A percentile compares a stretch with the other conserved stretches of the same genome.
phyloP scores from a whole-genome alignment of 148 eudicot genomes.

The Nepenthes gracilis region DNA sequence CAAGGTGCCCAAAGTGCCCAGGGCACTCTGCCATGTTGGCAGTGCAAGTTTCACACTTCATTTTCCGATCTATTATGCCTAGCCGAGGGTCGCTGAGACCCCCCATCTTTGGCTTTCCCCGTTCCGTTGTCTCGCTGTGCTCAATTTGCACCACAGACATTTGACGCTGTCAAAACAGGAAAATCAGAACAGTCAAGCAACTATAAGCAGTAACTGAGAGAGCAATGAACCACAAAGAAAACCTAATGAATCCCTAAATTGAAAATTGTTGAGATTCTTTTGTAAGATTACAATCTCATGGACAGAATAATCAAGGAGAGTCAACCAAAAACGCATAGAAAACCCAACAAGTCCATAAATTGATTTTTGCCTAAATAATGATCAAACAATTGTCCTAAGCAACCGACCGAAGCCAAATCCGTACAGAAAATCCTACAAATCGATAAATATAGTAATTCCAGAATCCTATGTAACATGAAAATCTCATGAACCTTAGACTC shows the following conservation, averaged over 20 bases:
- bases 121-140: conserved; percentile 88
- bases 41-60: conserved; percentile 95
- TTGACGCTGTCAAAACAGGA: conserved; percentile 61
- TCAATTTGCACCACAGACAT: conserved; percentile 98
- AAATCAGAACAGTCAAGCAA: background rate
- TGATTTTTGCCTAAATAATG: background rate
- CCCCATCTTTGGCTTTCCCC: conserved; percentile 84
- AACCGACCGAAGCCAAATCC: background rate
- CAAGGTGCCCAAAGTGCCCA: conserved; percentile 97
- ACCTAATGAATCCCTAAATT: background rate
- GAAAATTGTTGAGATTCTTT: no score
- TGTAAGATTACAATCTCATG: no score
- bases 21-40: conserved; percentile 98
- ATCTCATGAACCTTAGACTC: no score
- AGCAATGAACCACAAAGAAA: background rate
- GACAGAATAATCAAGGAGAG: no score
- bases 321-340: no score
- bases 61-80: conserved; percentile 88
- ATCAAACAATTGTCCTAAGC: background rate
- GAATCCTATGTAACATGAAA: no score
- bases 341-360: no score
- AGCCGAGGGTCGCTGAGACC: conserved; percentile 86
- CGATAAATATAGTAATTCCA: background rate
- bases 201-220: background rate
- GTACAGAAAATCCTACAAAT: background rate